These are phyloP conservation scores for Hirsutella rhossiliensis DNA, from an alignment of 2,329 filamentous ascomycete species.

Conservation along the genomic window DNA sequence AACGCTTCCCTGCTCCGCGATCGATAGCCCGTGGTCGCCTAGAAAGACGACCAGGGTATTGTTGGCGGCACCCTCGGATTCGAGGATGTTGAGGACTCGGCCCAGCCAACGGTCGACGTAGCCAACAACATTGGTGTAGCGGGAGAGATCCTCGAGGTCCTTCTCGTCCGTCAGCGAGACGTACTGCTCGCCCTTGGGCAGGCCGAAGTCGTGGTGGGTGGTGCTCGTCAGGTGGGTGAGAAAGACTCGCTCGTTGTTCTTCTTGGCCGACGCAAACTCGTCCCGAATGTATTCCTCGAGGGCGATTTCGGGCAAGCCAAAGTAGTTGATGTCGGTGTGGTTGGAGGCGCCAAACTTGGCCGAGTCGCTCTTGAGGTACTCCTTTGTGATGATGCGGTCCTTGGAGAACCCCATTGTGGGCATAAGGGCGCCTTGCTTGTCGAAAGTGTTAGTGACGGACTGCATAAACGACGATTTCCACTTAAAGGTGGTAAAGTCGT, in stretches of 20 bases:
- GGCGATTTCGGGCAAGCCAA: conserved; percentile 17
- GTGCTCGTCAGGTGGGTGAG: conserved; percentile 23
- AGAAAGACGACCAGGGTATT: conserved; percentile 19
- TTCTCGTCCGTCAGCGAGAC: conserved; percentile 12
- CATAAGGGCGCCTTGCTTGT: conserved; percentile 19
- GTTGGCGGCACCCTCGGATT: conserved; percentile 17
- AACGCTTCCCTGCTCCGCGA: conserved; percentile 17
- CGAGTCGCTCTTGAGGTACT: conserved; percentile 15
- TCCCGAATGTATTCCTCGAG: conserved; percentile 19
- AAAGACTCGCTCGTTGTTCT: conserved; percentile 19
- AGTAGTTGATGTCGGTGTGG: conserved; percentile 20
- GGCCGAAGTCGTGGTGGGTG: conserved; percentile 19
- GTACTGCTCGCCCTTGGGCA: conserved; percentile 15
- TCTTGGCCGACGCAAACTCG: conserved; percentile 14
- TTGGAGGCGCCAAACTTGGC: conserved; percentile 16
- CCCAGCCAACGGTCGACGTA: conserved; percentile 21
- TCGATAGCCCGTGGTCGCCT: conserved; percentile 20
- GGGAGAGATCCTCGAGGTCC: conserved; percentile 17
- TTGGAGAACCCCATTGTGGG: conserved; percentile 15
- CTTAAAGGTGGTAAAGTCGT: conserved; percentile 6
- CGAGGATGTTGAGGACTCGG: conserved; percentile 16
- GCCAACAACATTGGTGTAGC: conserved; percentile 19
- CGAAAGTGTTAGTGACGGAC: conserved; percentile 18
- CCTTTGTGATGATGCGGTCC: conserved; percentile 12
- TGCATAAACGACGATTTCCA: conserved; percentile 22